Base-by-base conservation (phyloP, 352 stramenopile genomes). In the Phytopythium vexans region DNA sequence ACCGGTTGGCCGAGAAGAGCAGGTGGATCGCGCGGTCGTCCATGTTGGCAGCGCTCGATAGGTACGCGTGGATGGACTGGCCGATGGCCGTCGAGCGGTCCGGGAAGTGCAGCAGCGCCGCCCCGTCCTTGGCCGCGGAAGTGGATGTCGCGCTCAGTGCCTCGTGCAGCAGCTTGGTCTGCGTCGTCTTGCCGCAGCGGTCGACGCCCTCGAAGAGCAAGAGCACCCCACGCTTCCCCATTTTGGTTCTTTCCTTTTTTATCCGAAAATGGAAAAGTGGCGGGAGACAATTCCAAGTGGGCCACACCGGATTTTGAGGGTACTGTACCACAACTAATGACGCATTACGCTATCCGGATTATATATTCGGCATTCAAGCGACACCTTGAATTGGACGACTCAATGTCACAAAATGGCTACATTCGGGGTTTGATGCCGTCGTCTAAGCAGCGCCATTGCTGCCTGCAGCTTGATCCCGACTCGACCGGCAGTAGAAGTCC, bases 121-220 rank as follows among this genome's bases (percentile, higher is more conserved):
- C 58, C 8, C 55, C 6, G 12, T 51, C 44, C 3, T 50, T 36
- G 0, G 47, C 14, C 12, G 73, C 59, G 6, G 64, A 51, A 7
- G 61, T 48, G 41, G 65, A 63, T 0, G 52, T 15, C 0, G 50
- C 15, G 11, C 60, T 53, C 6, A 97, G 60, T 3, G 58, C 47
- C 35, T 97, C 65, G 35, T 94, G 77, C 27, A 98, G 77, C 38
- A 92, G 69, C 49, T 86, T 86, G n/a, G 88, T 97, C 91, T 99
- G 98, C 37, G 98, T 99, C 12, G 97, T 99, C 82, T 99, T 99
- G 56, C 98, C 98, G 71, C 96, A 99, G 40, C 97, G 82, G 72
- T 99, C 98, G 7, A 99, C 89, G 60, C 98, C 98, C 76, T 99
- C 98, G 58, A 99, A 95, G 31, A 99, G 78, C 58, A 99, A 95